phyloP scores from a whole-genome alignment of 345 rosid species.

The Sapria himalayana region DNA sequence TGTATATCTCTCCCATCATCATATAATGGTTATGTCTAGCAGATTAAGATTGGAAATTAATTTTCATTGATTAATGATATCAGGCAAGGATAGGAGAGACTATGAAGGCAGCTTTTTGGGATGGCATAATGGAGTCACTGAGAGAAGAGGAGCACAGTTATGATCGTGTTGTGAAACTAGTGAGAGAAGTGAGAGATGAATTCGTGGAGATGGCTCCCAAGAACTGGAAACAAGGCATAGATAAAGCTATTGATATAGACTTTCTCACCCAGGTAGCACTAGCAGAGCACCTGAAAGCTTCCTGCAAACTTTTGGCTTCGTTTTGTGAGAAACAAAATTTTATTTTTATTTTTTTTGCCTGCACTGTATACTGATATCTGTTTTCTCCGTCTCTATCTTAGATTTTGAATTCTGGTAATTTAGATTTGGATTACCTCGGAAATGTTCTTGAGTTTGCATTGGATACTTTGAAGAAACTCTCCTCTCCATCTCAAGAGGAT shows the following conservation, averaged over 20 bases:
- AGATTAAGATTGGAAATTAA: slow-evolving; percentile 2
- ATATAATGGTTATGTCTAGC: background rate
- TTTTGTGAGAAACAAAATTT: background rate
- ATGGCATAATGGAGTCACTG: slow-evolving; percentile 43
- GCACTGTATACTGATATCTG: slow-evolving; percentile 4
- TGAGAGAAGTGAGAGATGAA: slow-evolving; percentile 82
- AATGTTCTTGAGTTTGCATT: slow-evolving; percentile 60
- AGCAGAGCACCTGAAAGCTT: no score
- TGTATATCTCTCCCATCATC: background rate
- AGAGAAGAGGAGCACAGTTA: slow-evolving; percentile 39
- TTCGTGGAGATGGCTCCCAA: slow-evolving; percentile 65
- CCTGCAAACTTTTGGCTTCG: no score
- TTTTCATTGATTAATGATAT: slow-evolving; percentile 2
- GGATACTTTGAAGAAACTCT: slow-evolving; percentile 55
- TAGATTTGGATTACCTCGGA: slow-evolving; percentile 58
- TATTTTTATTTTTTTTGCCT: background rate
- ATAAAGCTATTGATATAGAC: slow-evolving; percentile 50
- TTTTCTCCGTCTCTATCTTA: slow-evolving; percentile 5
- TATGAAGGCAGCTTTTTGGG: slow-evolving; percentile 92
- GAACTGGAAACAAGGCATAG: slow-evolving; percentile 61
- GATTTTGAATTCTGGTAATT: slow-evolving; percentile 52
- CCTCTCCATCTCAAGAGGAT: slow-evolving; percentile 48
- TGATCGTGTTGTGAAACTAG: slow-evolving; percentile 43
- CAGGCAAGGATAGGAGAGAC: slow-evolving; percentile 53
- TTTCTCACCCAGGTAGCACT: slow-evolving; percentile 50